Percentiles rank a stretch among this genome's conserved stretches.
Conservation (phyloP, 139 green algal genomes). For the Chlorella sorokiniana region DNA sequence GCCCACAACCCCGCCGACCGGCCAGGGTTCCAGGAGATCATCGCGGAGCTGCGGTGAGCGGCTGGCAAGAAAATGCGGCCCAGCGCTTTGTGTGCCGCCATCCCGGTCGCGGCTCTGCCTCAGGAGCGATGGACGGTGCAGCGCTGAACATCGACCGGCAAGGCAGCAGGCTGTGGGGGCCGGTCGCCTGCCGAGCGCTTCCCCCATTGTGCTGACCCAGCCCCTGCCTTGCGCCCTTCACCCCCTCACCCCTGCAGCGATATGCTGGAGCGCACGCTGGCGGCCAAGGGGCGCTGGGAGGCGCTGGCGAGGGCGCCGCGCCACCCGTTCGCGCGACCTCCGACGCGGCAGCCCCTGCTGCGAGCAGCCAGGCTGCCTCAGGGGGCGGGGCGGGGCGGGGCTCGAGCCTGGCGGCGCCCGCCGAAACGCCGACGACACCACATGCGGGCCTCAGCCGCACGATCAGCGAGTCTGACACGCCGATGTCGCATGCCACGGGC, state of each 20-base stretch:
- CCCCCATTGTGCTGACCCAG: not conserved
- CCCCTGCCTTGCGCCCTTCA: not conserved
- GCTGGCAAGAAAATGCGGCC: too few relatives aligned
- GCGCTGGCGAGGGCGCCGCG: not conserved
- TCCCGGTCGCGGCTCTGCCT: too few relatives aligned
- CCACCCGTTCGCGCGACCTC: not conserved
- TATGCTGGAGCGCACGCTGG: constrained; percentile 22
- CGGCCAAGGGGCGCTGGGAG: constrained; percentile 2
- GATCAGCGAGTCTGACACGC: not conserved
- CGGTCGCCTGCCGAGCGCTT: too few relatives aligned
- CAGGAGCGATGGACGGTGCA: too few relatives aligned
- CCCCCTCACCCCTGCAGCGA: not conserved
- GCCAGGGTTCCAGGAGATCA: constrained; percentile 69
- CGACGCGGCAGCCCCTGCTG: not conserved
- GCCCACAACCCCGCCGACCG: constrained; percentile 40
- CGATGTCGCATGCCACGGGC: not conserved
- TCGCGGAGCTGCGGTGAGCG: constrained; percentile 41
- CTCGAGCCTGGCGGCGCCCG: not conserved
- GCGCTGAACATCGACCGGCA: too few relatives aligned
- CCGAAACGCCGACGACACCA: not conserved
- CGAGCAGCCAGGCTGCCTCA: too few relatives aligned
- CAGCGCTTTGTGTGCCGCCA: too few relatives aligned
- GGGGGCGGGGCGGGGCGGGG: too few relatives aligned
- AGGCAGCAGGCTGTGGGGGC: too few relatives aligned
- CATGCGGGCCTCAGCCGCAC: not conserved